A percentile compares a stretch with the other conserved stretches of the same genome.
phyloP scores from a whole-genome alignment of 2,329 filamentous ascomycete genomes.

The Chalara sp. region DNA sequence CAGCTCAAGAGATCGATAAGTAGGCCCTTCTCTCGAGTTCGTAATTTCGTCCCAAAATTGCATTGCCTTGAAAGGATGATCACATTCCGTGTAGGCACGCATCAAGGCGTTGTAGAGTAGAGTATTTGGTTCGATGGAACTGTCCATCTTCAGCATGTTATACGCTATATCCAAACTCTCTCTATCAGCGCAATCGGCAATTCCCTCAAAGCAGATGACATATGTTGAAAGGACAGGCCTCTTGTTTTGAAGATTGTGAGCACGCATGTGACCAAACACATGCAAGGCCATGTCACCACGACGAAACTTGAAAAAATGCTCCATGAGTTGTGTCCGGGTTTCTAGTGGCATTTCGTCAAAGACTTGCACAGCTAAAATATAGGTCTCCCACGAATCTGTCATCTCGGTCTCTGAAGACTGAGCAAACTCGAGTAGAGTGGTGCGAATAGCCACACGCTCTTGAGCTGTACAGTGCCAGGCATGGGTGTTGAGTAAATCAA shows the following conservation, averaged over 20 bases:
- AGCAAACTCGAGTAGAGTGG: conserved; percentile 62
- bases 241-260: conserved; percentile 54
- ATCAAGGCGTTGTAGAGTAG: conserved; percentile 78
- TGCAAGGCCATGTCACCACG: conserved; percentile 79
- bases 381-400: conserved; percentile 56
- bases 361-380: conserved; percentile 53
- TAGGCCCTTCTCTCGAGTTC: conserved; percentile 78
- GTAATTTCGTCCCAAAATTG: conserved; percentile 81
- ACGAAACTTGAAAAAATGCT: conserved; percentile 68
- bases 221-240: conserved; percentile 72
- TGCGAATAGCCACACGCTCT: conserved; percentile 61
- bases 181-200: conserved; percentile 52
- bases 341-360: conserved; percentile 60
- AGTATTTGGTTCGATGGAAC: conserved; percentile 70
- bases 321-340: conserved; percentile 68
- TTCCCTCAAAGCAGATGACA: conserved; percentile 67
- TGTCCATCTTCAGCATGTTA: conserved; percentile 92
- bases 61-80: conserved; percentile 58
- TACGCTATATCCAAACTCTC: conserved; percentile 70
- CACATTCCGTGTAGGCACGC: conserved; percentile 71
- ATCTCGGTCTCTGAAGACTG: conserved; percentile 55
- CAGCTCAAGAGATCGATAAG: conserved; percentile 71
- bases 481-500: conserved; percentile 74
- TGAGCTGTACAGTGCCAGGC: conserved; percentile 61
- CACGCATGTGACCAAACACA: conserved; percentile 92